Percentiles rank a stretch among this genome's conserved stretches.
These are phyloP conservation scores for Tetraselmis striata DNA, from an alignment of 139 green algal species.

Conservation along the genomic window DNA sequence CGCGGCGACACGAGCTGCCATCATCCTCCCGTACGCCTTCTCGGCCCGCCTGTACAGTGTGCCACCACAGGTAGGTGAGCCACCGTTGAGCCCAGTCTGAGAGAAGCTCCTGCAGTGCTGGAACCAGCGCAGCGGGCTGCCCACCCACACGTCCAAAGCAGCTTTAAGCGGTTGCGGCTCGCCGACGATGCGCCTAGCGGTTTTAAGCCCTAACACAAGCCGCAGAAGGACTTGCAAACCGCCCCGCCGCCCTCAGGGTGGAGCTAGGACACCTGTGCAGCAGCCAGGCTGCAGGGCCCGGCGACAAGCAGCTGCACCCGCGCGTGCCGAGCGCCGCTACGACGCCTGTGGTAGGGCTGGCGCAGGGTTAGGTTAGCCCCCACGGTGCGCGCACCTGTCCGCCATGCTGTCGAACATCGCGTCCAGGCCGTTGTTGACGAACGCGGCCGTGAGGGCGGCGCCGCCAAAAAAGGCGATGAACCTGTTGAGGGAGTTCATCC, in stretches of 20 bases:
- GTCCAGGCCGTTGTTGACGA: neutral
- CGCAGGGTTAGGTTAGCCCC: neutral
- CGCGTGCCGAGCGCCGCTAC: neutral
- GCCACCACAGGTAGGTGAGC: neutral
- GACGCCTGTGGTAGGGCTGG: neutral
- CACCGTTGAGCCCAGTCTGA: too few species aligned
- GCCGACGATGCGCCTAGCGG: neutral
- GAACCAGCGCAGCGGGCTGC: neutral
- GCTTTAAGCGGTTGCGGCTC: neutral
- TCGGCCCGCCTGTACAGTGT: neutral
- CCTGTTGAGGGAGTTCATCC: neutral
- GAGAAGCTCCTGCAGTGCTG: too few species aligned
- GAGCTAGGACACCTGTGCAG: too few species aligned
- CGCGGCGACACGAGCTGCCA: neutral
- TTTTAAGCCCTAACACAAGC: too few species aligned
- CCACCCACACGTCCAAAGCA: neutral
- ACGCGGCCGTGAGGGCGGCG: neutral
- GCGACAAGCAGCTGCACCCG: neutral
- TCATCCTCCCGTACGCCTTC: neutral
- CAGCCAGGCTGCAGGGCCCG: too few species aligned
- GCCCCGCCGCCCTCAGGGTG: neutral
- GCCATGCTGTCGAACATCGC: neutral
- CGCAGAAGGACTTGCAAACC: too few species aligned
- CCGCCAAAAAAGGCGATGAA: neutral
- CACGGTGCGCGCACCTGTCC: neutral